Evolutionary conservation across 2,329 filamentous ascomycete genomes (phyloP), one percentile per base, ranked within the genome.

Genomic region (Ophiocordyceps camponoti-leonardi): DNA sequence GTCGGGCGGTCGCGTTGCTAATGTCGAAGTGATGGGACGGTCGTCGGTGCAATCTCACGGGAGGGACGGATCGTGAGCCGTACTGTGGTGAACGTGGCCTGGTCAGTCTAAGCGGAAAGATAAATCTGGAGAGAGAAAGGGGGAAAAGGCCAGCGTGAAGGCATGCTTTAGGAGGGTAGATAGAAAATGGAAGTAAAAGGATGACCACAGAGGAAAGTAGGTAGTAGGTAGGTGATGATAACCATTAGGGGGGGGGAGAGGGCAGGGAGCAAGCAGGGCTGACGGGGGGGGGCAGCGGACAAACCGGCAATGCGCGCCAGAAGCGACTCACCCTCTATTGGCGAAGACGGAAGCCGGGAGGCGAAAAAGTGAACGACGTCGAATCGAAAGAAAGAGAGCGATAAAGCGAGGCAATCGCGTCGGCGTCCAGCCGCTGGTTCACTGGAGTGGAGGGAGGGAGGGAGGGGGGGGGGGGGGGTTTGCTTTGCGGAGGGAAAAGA

Each of bases 1-100:
- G 53, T 49, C 45, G 50, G 51, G 46, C 47, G 46, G 44, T 52
- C 45, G 49, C 50, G 49, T 52, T 47, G 44, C 44, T 41, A 33
- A 23, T 40, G 4, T 18, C 16, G 23, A 30, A 42, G 11, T 31
- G 26, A 10, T 18, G 5, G n/a, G 18, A 39, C 20, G 11, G 35
- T 18, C 35, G 35, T 39, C 7, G 35, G 18, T n/a, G 35, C 6
- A 39, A n/a, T 16, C n/a, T 39, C 35, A 39, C 16, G 35, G 26
- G 40, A n/a, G n/a, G 6, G 14, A 30, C 41, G 22, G 41, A 30
- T n/a, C 26, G 22, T 14, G 23, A 28, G 28, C n/a, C 23, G 23
- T 19, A 42, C 40, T 42, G 40, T 26, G 20, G 20, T 12, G 14
- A 42, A 42, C 14, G 20, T 28, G 20, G 20, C 23, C 12, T 23